Evolutionary conservation across 495 filamentous ascomycete species (phyloP), one percentile per base, ranked within the genome.

Genomic region (Tuber borchii): DNA sequence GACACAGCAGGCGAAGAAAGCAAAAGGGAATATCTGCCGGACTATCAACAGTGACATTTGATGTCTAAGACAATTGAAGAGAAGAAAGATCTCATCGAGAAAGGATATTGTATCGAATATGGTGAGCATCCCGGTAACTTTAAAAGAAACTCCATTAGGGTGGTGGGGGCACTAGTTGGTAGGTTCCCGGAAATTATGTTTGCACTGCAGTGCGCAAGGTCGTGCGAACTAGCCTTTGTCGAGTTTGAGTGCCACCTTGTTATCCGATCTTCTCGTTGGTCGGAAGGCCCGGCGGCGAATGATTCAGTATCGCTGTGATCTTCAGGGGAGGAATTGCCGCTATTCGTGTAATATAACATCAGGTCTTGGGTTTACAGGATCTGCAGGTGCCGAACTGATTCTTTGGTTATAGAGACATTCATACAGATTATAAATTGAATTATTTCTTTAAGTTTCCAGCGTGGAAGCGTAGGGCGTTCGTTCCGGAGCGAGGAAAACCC

Each of bases 221-320:
- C 26, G 31, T 65, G 56, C 56, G 31, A 34, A 65, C 56, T 7
- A 65, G 16, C 12, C 6, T 65, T 34, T 34, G 26, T 34, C 26
- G 0, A 19, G 56, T 17, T 34, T 34, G 56, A 65, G 56, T 19
- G 56, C 14, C 56, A 65, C 56, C 34, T 34, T 61, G n/a, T 65
- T 65, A 65, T 65, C 56, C 56, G 56, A 34, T 34, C 56, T 34
- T 65, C 56, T 65, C 56, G 56, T 65, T 65, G 56, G 56, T 65
- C 34, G 8, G 56, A 31, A 17, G 56, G 26, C 5, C 14, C 26
- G 12, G 7, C 14, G 14, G 31, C 4, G 14, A 34, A 14, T 34
- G 26, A 17, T 65, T 34, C 26, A 17, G 56, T 65, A 16, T 65
- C 26, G 14, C 56, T 65, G 26, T 65, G 56, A 65, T 65, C 56